Base-by-base conservation (phyloP, 345 rosid genomes). In the Hibiscus tridactylites region DNA sequence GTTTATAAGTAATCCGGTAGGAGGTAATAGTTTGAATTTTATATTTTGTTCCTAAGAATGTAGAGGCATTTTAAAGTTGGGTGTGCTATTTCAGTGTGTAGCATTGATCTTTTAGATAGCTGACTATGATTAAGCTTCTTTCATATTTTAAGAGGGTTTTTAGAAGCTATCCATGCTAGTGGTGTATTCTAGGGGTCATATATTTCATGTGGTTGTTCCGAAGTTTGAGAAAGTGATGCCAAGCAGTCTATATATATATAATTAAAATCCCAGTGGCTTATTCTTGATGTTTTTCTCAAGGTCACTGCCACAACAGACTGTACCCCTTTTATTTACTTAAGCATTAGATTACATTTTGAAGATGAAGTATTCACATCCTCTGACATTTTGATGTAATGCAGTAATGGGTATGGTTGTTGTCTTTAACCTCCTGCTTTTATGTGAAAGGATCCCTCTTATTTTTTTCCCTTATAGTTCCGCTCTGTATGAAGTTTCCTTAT, bases 271-370 rank as follows among this genome's bases (percentile, higher is more conserved):
- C 8, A 53, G 15, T 31, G 16, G n/a, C 19, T 3, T 3, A 29
- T 31, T 50, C 16, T 69, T 69, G 7, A 31, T 69, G 61, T 69
- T 35, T 16, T 67, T 11, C 71, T n/a, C 46, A 69, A 69, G 47
- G 61, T 35, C 17, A 17, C 33, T 3, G 11, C 3, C 5, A 54
- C 29, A 9, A 8, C n/a, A 1, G 59, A 16, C 29, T 50, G 50
- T 68, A 12, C 12, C 42, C 7, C 37, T 52, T 35, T 17, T n/a
- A 68, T 68, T 52, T 5, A 12, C 56, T 52, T 31, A 26, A 68
- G 6, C 15, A n/a, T 53, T n/a, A 31, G 1, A 69, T 69, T 52
- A 4, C 71, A 50, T 50, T 68, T 50, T 68, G 26, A 26, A 57
- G 73, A 39, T 57, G 28, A 54, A 17, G 17, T 54, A 54, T 9